These are phyloP conservation scores for Cyberlindnera americana DNA, from an alignment of 805 yeast genomes.

Conservation along the genomic window DNA sequence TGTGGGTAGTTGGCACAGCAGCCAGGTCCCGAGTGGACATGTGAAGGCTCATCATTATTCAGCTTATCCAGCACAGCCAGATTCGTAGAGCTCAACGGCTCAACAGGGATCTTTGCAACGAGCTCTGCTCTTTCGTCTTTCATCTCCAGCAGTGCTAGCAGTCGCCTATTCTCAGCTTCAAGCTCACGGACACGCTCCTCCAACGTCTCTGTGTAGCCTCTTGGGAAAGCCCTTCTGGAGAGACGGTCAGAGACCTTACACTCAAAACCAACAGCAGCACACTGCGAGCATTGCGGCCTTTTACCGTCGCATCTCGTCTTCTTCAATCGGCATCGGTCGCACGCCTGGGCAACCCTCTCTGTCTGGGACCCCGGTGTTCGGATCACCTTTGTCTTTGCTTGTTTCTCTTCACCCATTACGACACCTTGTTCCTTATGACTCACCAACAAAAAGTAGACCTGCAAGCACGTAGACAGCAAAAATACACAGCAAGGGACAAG, in stretches of 20 bases:
- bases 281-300: constrained; percentile 70
- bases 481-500: not conserved
- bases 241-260: constrained; percentile 85
- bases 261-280: constrained; percentile 80
- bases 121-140: constrained; percentile 60
- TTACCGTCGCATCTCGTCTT: constrained; percentile 78
- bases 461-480: too few relatives aligned
- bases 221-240: constrained; percentile 82
- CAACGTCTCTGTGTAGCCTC: constrained; percentile 87
- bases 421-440: too few relatives aligned
- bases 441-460: not conserved
- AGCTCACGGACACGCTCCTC: constrained; percentile 86
- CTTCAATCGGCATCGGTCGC: constrained; percentile 83
- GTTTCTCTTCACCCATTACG: constrained; percentile 6
- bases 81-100: constrained; percentile 34
- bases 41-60: constrained; percentile 25
- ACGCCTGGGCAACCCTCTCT: constrained; percentile 82
- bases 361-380: constrained; percentile 63
- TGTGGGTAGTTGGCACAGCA: constrained; percentile 53
- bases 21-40: constrained; percentile 49
- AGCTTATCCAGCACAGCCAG: constrained; percentile 30
- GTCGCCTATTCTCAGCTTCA: constrained; percentile 72
- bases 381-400: constrained; percentile 43
- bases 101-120: constrained; percentile 19
- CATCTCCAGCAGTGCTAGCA: constrained; percentile 58